Conservation (phyloP, 768 basidiomycete species). For the Neoboletus brunneissimus region DNA sequence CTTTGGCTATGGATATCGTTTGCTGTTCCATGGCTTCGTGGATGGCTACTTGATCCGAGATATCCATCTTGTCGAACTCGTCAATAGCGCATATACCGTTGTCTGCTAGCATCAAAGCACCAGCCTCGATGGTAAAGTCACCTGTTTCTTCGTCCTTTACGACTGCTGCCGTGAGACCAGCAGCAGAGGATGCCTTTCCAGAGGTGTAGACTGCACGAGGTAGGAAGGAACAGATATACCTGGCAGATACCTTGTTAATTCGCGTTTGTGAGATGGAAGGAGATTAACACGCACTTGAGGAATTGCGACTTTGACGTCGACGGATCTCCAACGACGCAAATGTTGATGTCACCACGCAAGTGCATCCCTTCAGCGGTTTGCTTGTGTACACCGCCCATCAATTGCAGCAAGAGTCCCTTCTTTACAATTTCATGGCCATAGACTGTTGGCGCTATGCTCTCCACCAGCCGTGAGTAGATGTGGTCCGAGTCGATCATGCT, state of each 20-base stretch:
- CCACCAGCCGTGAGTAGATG: constrained; percentile 91
- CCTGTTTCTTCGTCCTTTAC: constrained; percentile 99
- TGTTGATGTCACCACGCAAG: constrained; percentile 97
- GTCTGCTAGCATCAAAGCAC: constrained; percentile 98
- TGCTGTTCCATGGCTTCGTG: constrained; percentile 99
- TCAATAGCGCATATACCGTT: constrained; percentile 99
- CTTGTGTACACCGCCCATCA: constrained; percentile 99
- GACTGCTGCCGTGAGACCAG: constrained; percentile 97
- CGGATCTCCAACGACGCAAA: constrained; percentile 97
- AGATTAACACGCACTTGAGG: constrained; percentile 67
- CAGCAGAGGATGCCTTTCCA: constrained; percentile 98
- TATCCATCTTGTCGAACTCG: constrained; percentile 99
- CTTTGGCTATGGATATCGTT: constrained; percentile 98
- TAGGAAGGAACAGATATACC: constrained; percentile 96
- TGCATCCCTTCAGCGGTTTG: constrained; percentile 95
- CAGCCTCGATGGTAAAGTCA: constrained; percentile 99
- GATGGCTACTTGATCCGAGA: constrained; percentile 97
- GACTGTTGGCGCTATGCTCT: constrained; percentile 95
- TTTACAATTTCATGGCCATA: constrained; percentile 99
- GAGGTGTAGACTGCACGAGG: constrained; percentile 98
- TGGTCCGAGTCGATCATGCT: constrained; percentile 93
- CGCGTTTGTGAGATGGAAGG: neutral
- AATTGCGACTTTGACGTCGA: constrained; percentile 99
- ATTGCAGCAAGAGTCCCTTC: constrained; percentile 91
- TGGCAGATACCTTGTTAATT: constrained; percentile 29